Percentiles rank a stretch among this genome's conserved stretches.
phyloP scores from a whole-genome alignment of 257 asterid genomes.

The Solanum ossicruentum region DNA sequence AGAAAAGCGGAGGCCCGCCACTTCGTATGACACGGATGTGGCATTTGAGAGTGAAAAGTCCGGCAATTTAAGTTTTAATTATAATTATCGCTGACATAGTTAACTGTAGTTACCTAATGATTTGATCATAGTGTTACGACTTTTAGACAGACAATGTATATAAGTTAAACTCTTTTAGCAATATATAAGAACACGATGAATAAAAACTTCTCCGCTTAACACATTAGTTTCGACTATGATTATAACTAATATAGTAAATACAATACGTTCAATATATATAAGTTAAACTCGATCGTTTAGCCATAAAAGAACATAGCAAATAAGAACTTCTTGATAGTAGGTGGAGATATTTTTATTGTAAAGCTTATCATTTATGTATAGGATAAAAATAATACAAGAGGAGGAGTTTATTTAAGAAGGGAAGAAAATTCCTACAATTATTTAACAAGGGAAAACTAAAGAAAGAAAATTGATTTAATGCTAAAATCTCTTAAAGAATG shows the following conservation, averaged over 20 bases:
- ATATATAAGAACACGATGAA: background rate
- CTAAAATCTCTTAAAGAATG: background rate
- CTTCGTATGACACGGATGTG: too few species aligned
- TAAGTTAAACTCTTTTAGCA: background rate
- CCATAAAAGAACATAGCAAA: background rate
- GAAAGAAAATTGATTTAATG: background rate
- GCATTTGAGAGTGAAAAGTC: too few species aligned
- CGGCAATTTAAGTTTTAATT: background rate
- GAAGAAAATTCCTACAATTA: background rate
- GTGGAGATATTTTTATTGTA: background rate
- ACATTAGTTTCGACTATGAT: background rate
- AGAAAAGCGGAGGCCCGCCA: too few species aligned
- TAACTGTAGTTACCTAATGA: background rate
- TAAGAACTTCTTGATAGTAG: background rate
- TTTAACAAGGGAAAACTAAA: background rate
- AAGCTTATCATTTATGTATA: background rate
- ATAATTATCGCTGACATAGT: background rate
- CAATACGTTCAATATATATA: background rate
- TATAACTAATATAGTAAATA: too few species aligned
- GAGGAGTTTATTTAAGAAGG: background rate
- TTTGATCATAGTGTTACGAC: background rate
- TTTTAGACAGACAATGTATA: background rate
- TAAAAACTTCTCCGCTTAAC: background rate
- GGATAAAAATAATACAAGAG: background rate
- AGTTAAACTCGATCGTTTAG: background rate